phyloP scores from a whole-genome alignment of 2,329 filamentous ascomycete species.

The Grosmannia serpens region DNA sequence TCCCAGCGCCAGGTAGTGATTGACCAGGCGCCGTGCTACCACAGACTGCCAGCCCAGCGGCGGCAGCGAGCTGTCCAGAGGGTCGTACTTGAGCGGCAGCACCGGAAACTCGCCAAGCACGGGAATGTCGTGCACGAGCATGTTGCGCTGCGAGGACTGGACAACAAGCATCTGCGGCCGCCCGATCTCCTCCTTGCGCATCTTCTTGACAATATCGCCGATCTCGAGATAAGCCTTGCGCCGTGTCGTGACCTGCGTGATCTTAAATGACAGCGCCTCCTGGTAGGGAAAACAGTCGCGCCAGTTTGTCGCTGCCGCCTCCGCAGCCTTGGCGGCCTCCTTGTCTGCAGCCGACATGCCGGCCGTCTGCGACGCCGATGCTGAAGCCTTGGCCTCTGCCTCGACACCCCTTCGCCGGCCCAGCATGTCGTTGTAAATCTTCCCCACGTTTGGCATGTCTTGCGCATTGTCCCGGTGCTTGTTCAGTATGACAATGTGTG shows the following conservation, averaged over 20 bases:
- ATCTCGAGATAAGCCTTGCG: constrained; percentile 84
- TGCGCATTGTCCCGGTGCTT: constrained; percentile 65
- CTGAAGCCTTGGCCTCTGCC: constrained; percentile 17
- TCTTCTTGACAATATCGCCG: constrained; percentile 77
- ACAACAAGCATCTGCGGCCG: constrained; percentile 75
- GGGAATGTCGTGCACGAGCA: constrained; percentile 76
- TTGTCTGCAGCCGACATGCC: constrained; percentile 3
- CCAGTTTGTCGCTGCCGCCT: constrained; percentile 58
- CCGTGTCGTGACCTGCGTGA: constrained; percentile 76
- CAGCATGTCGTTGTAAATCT: constrained; percentile 72
- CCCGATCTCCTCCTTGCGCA: constrained; percentile 69
- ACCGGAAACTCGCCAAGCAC: constrained; percentile 73
- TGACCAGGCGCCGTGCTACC: constrained; percentile 72
- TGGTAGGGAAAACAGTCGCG: constrained; percentile 80
- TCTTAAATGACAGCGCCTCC: constrained; percentile 73
- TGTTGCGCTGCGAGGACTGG: constrained; percentile 74
- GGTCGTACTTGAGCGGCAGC: constrained; percentile 68
- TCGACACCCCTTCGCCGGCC: constrained; percentile 52
- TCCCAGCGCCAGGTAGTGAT: constrained; percentile 85
- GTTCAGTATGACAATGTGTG: constrained; percentile 80
- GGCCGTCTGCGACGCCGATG: not conserved
- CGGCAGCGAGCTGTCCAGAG: constrained; percentile 74
- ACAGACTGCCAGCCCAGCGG: constrained; percentile 91
- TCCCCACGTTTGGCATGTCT: constrained; percentile 81
- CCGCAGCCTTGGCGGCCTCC: constrained; percentile 34